Percentiles rank a stretch among this genome's conserved stretches.
phyloP scores from a whole-genome alignment of 495 filamentous ascomycete genomes.

The Xylaria acuta region DNA sequence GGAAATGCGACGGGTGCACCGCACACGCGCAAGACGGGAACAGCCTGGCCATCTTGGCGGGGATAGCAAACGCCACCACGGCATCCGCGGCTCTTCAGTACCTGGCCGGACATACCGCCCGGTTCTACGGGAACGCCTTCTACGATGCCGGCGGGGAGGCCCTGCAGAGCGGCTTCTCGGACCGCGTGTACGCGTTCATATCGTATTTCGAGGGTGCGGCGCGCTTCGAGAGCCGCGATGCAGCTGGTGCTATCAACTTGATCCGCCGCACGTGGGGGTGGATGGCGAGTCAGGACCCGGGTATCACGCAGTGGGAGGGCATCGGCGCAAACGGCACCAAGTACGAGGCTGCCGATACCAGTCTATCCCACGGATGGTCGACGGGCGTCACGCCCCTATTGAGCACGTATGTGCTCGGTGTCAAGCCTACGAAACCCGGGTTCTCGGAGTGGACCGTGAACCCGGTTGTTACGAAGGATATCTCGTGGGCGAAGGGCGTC shows the following conservation, averaged over 20 bases:
- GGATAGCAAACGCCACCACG: slow-evolving; percentile 39
- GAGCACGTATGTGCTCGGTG: slow-evolving; percentile 50
- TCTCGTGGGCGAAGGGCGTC: slow-evolving; percentile 49
- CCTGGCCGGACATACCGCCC: slow-evolving; percentile 37
- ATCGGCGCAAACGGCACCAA: slow-evolving; percentile 45
- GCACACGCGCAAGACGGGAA: slow-evolving; percentile 58
- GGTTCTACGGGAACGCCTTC: slow-evolving; percentile 54
- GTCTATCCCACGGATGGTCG: slow-evolving; percentile 50
- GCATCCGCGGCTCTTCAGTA: slow-evolving; percentile 45
- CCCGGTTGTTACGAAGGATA: slow-evolving; percentile 38
- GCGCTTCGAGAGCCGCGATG: slow-evolving; percentile 44
- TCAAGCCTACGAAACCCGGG: slow-evolving; percentile 45
- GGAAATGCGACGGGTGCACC: slow-evolving; percentile 34
- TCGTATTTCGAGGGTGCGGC: slow-evolving; percentile 57
- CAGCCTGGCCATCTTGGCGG: slow-evolving; percentile 48
- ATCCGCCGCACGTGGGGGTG: slow-evolving; percentile 52
- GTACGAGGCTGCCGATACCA: slow-evolving; percentile 47
- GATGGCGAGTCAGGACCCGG: slow-evolving; percentile 54
- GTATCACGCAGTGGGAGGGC: slow-evolving; percentile 49
- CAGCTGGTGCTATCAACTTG: slow-evolving; percentile 47
- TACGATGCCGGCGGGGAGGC: slow-evolving; percentile 50
- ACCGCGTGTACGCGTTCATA: slow-evolving; percentile 58
- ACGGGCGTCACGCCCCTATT: slow-evolving; percentile 49
- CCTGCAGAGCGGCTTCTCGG: slow-evolving; percentile 39
- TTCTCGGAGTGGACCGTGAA: slow-evolving; percentile 46